Evolutionary conservation across 176 grass and related monocot genomes (phyloP), one percentile per base, ranked within the genome.

Genomic region (Saccharum spontaneum): DNA sequence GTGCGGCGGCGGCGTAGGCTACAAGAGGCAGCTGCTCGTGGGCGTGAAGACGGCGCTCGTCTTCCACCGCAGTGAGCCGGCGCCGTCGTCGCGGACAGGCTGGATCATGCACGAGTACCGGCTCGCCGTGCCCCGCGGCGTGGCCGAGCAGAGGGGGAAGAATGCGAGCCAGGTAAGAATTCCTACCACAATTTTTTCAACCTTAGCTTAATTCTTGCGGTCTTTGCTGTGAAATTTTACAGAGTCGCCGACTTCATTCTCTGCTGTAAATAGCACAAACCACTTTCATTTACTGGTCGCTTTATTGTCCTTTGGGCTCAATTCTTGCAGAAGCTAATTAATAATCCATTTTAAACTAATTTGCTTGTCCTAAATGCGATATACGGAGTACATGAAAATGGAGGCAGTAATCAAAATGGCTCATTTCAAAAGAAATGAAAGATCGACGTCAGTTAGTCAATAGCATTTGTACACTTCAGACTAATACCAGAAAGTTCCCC

Each of bases 61-160:
- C 34, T 98, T 93, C 78, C 79, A 91, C 71, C 79, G 68, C 44
- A 80, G 81, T 5, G 91, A 84, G 67, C 74, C 73, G 61, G 64
- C 73, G 41, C 24, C 72, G 17, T 72, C 92, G 46, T 79, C 81
- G 23, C 84, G 90, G 16, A 94, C 92, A 4, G 72, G 30, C 41
- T 97, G 94, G 94, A 76, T 97, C 66, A 92, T 97, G 94, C 88
- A 97, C 63, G 92, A 97, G 82, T 94, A 92, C 67, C 62, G 74
- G 16, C 94, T 97, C 49, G 86, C 34, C 24, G 74, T 75, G 23
- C 43, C 67, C 20, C 61, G 30, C 49, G 69, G 20, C 24, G 73
- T 10, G 44, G 44, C 69, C 4, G 70, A 45, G 39, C 77, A 59
- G 69, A 54, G 45, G 28, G 70, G 74, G 54, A 44, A 60, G 55